Conservation (phyloP, 2,329 filamentous ascomycete species). For the Xylaria sp. region DNA sequence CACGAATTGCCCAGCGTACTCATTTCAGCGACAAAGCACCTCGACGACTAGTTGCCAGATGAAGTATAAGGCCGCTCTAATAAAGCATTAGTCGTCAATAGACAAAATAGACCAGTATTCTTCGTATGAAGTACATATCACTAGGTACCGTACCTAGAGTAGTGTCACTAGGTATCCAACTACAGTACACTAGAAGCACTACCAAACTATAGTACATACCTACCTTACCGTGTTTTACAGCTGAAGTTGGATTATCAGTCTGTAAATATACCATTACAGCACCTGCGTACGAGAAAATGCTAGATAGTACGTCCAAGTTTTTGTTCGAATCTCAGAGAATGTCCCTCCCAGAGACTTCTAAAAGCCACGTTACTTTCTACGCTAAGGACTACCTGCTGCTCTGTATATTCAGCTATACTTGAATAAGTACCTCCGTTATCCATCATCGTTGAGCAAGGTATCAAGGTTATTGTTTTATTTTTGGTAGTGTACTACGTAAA, state of each 20-base stretch:
- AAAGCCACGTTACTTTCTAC: no score
- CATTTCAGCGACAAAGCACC: slow-evolving; percentile 4
- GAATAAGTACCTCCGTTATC: background rate
- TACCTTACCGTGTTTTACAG: no score
- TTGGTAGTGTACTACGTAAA: slow-evolving; percentile 27
- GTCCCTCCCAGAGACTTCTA: no score
- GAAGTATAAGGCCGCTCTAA: background rate
- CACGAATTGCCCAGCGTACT: background rate
- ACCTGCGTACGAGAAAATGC: no score
- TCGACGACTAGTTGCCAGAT: slow-evolving; percentile 18
- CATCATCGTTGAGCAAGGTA: no score
- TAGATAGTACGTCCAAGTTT: no score
- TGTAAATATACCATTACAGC: no score
- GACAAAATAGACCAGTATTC: slow-evolving; percentile 3
- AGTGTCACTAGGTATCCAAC: no score
- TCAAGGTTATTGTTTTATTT: slow-evolving; percentile 24
- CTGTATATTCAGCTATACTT: slow-evolving; percentile 2
- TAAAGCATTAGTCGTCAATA: slow-evolving; percentile 12
- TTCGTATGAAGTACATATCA: background rate
- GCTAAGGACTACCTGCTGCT: background rate
- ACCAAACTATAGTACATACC: background rate
- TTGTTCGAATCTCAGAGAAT: no score
- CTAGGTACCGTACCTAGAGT: no score
- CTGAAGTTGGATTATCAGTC: no score
- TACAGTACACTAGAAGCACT: background rate